Conservation (phyloP, 1,284 basidiomycete species). For the Naganishia sp. region DNA sequence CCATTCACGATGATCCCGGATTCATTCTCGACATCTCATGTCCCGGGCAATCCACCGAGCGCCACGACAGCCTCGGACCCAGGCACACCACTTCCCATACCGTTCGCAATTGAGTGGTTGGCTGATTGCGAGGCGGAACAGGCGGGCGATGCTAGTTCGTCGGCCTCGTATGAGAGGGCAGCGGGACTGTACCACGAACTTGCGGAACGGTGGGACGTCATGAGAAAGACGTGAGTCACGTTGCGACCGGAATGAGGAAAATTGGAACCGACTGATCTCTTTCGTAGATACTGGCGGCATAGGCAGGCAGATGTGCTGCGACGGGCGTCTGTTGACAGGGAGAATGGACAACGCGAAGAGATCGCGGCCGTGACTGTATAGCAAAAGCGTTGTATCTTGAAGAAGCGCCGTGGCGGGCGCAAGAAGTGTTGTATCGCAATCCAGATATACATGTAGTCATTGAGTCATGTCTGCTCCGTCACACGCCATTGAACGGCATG, state of each 20-base stretch:
- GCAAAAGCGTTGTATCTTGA: not conserved
- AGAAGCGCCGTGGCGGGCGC: too few species aligned
- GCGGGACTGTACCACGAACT: slow-evolving; percentile 70
- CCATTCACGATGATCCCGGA: slow-evolving; percentile 60
- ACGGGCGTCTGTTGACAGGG: not conserved
- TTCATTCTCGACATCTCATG: slow-evolving; percentile 35
- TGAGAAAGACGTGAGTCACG: slow-evolving; percentile 69
- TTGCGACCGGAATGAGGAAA: not conserved
- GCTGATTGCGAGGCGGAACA: slow-evolving; percentile 73
- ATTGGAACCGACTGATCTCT: not conserved
- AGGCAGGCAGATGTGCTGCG: slow-evolving; percentile 21
- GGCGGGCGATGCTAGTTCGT: slow-evolving; percentile 52
- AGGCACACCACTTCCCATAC: slow-evolving; percentile 70
- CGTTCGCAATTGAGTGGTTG: slow-evolving; percentile 78
- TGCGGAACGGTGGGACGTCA: slow-evolving; percentile 70
- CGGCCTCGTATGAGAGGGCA: slow-evolving; percentile 42
- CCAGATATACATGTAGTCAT: not conserved
- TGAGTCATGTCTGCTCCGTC: not conserved
- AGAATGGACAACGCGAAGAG: not conserved
- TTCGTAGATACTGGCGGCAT: slow-evolving; percentile 23
- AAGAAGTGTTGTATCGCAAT: not conserved
- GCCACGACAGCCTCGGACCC: slow-evolving; percentile 59
- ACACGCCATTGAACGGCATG: too few species aligned
- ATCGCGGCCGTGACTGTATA: not conserved
- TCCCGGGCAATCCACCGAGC: slow-evolving; percentile 42